Evolutionary conservation across 768 basidiomycete species (phyloP).

Genomic region (Leccinum variicolor): DNA sequence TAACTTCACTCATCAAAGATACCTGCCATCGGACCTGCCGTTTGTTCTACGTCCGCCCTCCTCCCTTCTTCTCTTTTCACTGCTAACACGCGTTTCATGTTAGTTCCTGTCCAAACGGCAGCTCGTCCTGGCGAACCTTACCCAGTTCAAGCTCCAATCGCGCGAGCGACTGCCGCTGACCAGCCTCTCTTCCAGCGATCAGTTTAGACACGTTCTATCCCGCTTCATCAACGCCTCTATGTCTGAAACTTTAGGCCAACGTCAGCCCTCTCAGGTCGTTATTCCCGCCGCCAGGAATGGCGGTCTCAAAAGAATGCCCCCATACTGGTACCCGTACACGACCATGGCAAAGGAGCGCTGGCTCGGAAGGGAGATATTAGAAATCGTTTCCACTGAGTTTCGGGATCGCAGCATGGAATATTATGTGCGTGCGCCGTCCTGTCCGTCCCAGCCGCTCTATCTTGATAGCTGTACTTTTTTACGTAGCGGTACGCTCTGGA

Average conservation of each 20-base stretch:
- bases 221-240: conserved; percentile 52
- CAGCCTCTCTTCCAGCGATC: conserved; percentile 45
- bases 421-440: conserved; percentile 61
- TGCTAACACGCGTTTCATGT: not conserved
- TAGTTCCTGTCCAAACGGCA: conserved; percentile 25
- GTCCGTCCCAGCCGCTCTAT: not conserved
- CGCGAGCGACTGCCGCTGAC: conserved; percentile 40
- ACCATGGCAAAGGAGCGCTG: conserved; percentile 93
- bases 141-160: conserved; percentile 22
- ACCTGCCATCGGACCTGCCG: conserved; percentile 23
- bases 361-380: conserved; percentile 82
- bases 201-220: conserved; percentile 55
- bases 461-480: not conserved
- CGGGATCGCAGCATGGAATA: conserved; percentile 93
- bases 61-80: not conserved
- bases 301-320: conserved; percentile 74
- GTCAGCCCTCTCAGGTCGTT: conserved; percentile 25
- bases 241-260: conserved; percentile 29
- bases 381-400: conserved; percentile 93
- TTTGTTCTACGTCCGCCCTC: conserved; percentile 16
- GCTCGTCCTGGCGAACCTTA: conserved; percentile 30
- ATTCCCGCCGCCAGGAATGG: conserved; percentile 14
- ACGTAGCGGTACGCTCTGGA: conserved; percentile 67
- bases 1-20: conserved; percentile 14
- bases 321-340: conserved; percentile 92